These are phyloP conservation scores for Liquidambar formosana DNA, from an alignment of 164 flowering plant species.

Conservation along the genomic window DNA sequence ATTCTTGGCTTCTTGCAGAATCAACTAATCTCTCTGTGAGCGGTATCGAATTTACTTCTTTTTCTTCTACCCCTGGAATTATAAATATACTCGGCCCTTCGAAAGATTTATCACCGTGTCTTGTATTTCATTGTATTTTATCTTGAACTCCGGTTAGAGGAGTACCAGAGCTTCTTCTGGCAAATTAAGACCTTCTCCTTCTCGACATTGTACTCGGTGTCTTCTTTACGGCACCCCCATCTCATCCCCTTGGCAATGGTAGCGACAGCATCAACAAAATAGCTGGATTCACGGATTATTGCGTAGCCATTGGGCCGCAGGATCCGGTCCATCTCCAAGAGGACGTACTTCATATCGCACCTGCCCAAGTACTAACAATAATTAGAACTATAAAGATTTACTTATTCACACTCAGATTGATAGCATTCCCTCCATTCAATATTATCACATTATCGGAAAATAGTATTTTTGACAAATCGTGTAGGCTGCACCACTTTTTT, in stretches of 20 bases:
- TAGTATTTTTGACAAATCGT: too few relatives aligned
- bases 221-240: constrained; percentile 84
- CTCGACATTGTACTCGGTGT: constrained; percentile 63
- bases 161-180: constrained; percentile 90
- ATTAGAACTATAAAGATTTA: not conserved
- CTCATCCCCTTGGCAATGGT: constrained; percentile 76
- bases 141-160: constrained; percentile 39
- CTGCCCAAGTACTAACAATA: constrained; percentile 33
- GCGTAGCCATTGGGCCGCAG: constrained; percentile 81
- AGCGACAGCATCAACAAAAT: constrained; percentile 61
- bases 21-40: constrained; percentile 6
- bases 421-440: too few relatives aligned
- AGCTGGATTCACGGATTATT: constrained; percentile 77
- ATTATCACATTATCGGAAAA: too few relatives aligned
- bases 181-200: constrained; percentile 80
- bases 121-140: constrained; percentile 14
- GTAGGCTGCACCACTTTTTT: too few relatives aligned
- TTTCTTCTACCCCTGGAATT: constrained; percentile 3
- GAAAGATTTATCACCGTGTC: constrained; percentile 3
- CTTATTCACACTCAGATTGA: too few relatives aligned
- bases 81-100: constrained; percentile 1
- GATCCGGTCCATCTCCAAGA: constrained; percentile 91
- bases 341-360: constrained; percentile 88
- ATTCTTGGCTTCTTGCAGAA: constrained; percentile 13
- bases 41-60: constrained; percentile 8